These are phyloP conservation scores for Elsinoe perseae DNA, from an alignment of 2,329 filamentous ascomycete genomes.

Conservation along the genomic window DNA sequence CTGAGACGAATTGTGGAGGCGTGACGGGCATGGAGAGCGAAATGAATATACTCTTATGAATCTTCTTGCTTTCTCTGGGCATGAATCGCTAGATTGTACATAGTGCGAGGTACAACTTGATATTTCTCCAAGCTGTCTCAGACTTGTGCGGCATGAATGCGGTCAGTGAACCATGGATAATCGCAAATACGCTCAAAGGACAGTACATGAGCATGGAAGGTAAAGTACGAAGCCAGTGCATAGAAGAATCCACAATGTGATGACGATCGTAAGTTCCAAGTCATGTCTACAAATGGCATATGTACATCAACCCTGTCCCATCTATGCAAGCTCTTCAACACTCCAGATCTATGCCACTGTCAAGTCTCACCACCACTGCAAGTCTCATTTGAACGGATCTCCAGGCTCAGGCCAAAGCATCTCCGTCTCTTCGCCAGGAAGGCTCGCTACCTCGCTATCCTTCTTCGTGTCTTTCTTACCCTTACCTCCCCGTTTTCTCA, in stretches of 20 bases:
- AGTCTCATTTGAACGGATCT: background rate
- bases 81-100: constrained; percentile 1
- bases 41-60: background rate
- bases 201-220: no score
- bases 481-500: background rate
- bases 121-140: background rate
- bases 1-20: background rate
- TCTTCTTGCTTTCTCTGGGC: background rate
- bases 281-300: constrained; percentile 29
- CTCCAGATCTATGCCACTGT: no score
- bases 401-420: background rate
- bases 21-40: background rate
- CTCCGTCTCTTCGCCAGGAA: no score
- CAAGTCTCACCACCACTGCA: no score
- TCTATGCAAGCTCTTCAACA: background rate
- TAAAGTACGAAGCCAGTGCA: no score
- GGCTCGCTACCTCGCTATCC: no score
- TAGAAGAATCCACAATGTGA: no score
- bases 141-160: no score
- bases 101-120: constrained; percentile 2
- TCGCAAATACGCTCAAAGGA: no score
- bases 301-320: background rate
- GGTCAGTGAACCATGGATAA: no score
- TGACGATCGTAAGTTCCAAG: background rate
- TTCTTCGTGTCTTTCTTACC: background rate